Evolutionary conservation across 306 rosid species (phyloP).

Genomic region (Luffa acutangula): DNA sequence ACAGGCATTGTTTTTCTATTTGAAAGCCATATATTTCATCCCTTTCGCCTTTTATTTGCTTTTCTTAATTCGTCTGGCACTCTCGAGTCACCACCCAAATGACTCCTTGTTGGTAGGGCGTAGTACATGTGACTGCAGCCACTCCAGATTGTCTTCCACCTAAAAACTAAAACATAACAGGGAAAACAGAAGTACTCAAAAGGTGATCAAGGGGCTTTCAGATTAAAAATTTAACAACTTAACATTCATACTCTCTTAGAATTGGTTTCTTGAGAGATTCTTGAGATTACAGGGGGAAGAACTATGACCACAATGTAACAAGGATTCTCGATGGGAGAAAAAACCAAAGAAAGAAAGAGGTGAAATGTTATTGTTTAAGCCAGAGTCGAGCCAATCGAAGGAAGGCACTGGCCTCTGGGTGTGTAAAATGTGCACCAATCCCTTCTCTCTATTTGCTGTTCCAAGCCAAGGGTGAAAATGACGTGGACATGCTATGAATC

Average conservation of each 20-base stretch:
- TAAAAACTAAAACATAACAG: background rate
- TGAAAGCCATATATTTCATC: slow-evolving; percentile 1
- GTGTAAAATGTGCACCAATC: background rate
- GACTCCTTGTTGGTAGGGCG: background rate
- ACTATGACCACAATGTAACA: background rate
- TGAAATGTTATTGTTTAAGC: background rate
- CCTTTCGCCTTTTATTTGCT: background rate
- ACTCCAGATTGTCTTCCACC: background rate
- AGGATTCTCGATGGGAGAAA: background rate
- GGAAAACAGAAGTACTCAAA: background rate
- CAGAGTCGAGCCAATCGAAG: background rate
- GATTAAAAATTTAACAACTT: background rate
- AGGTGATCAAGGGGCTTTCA: background rate
- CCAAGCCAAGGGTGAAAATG: background rate
- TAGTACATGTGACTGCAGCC: background rate
- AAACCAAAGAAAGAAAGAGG: background rate
- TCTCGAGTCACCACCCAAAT: background rate
- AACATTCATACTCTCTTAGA: background rate
- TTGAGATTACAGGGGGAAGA: background rate
- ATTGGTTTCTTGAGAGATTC: background rate
- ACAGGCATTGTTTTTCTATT: background rate
- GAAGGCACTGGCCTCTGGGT: background rate
- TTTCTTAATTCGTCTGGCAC: background rate
- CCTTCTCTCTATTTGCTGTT: background rate
- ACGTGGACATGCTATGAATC: background rate